Evolutionary conservation across 2,329 filamentous ascomycete genomes (phyloP), one percentile per base, ranked within the genome.

Genomic region (Phyllosticta citriasiana): DNA sequence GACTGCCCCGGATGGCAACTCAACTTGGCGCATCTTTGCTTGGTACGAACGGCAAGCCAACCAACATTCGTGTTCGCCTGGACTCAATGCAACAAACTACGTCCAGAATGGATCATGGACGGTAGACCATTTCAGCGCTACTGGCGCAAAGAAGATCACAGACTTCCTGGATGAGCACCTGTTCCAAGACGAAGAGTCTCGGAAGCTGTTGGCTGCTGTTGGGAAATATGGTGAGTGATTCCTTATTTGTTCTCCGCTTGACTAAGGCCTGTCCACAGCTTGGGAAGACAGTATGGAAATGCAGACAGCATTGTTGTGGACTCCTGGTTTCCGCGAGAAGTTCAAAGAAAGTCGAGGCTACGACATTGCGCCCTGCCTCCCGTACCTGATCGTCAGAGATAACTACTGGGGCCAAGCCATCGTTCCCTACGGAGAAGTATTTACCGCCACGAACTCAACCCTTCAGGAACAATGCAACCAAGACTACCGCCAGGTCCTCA

Each of bases 281-380:
- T 74, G 72, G 71, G 72, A 74, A 65, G 72, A 73, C 59, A 69
- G 66, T 55, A 67, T 69, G 62, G 71, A 74, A 53, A 67, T 72
- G 19, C 64, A 65, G 3, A 67, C 68, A 14, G 63, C 66, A 3
- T 54, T 68, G 3, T 65, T 62, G 30, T 69, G 67, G 67, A 73
- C 69, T 0, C 68, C 68, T 1, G 63, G 61, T 3, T 62, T 73
- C 2, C 51, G 67, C 0, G 50, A 64, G 2, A 61, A 61, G 2
- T 74, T 74, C 57, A 30, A 67, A 8, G 26, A 62, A 2, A 57
- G 57, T 5, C 62, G 66, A 7, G 70, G 68, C 22, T 74, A 74
- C 62, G 64, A 64, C 25, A 56, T 74, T 8, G 63, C 59, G 16
- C 67, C 67, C 19, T 73, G 71, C 53, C 59, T 74, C 2, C 72